Base-by-base conservation (phyloP, 1,284 basidiomycete species). In the Microbotryomycetes sp. region DNA sequence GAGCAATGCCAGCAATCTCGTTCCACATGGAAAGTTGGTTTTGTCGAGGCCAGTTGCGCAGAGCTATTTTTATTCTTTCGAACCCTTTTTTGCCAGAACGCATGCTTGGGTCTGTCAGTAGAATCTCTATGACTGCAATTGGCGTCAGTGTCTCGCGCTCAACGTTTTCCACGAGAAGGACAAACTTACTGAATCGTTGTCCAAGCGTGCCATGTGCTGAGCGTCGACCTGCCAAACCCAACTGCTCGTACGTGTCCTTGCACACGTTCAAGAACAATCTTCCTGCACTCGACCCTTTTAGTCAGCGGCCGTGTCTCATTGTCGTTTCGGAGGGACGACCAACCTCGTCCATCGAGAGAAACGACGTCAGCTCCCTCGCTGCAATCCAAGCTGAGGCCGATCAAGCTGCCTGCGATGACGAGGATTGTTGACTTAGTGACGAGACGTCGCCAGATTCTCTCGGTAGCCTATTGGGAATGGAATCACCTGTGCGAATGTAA, bases 261-360 rank as follows among this genome's bases (percentile, higher is more conserved):
- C 54, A 42, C 5, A 68, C 59, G 31, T 49, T 63, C 2, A 68
- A 42, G 14, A 68, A 25, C 14, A 68, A 59, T 12, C 66, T 61
- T 19, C 66, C 66, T 68, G 57, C 0, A 3, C 22, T 48, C 19
- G 54, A 52, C 9, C 9, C 12, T n/a, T 23, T 56, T 7, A 49
- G 29, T 49, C 25, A 26, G 26, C 4, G 7, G 22, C 9, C 48
- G 4, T 3, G 32, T 12, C 5, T 3, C 46, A 48, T 16, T 22
- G 6, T 6, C n/a, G 25, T 28, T 25, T 14, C 6, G 28, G 16
- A 22, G 19, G 15, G 19, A 19, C 36, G 3, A 49, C 64, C 22
- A n/a, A 68, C 66, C 66, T 62, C 64, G 47, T 0, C 66, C 66
- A 42, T 68, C 66, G 31, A 68, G 56, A 2, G 49, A 48, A 4